Evolutionary conservation across 108 stramenopile species (phyloP), one percentile per base, ranked within the genome.

Genomic region (Stephanodiscus triporus): DNA sequence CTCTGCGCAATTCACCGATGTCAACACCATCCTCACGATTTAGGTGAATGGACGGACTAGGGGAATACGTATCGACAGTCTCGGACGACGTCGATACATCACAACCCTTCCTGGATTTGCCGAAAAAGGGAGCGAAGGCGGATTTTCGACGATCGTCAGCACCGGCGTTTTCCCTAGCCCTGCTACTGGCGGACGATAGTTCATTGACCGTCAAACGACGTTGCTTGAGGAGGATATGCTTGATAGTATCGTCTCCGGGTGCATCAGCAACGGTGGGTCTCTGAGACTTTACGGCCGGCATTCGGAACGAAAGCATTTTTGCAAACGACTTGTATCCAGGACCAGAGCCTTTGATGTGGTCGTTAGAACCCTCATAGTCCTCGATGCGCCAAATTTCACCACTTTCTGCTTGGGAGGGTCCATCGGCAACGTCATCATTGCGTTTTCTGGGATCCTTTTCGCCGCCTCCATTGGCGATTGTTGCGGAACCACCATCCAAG

Each of bases 1-100:
- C 51, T 10, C 51, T 22, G 23, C 51, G 51, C 51, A 53, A 53
- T 53, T 20, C 51, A 53, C 51, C 51, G 20, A 53, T 53, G 20
- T 53, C 51, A 20, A 53, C 24, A 8, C 51, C 51, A 53, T 20
- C 51, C 19, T 19, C 17, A n/a, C 51, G 48, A 49, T 49, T 53
- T 6, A 53, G 20, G 23, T 24, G 51, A 20, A 53, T 53, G 40
- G 40, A 40, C 9, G 10, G 40, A 40, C 40, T 9, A 9, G 8
- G 9, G 40, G 0, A 40, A 20, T 53, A 6, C 17, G 8, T 1
- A 20, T 53, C 51, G 19, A 7, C 9, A 6, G 6, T 4, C 36
- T 36, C 6, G 40, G 8, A 11, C 40, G 40, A 40, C 9, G 51
- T 22, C 24, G 51, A 24, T 53, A 22, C 51, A 53, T 53, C 51